phyloP scores from a whole-genome alignment of 495 filamentous ascomycete genomes.

The Tuber melanosporum region DNA sequence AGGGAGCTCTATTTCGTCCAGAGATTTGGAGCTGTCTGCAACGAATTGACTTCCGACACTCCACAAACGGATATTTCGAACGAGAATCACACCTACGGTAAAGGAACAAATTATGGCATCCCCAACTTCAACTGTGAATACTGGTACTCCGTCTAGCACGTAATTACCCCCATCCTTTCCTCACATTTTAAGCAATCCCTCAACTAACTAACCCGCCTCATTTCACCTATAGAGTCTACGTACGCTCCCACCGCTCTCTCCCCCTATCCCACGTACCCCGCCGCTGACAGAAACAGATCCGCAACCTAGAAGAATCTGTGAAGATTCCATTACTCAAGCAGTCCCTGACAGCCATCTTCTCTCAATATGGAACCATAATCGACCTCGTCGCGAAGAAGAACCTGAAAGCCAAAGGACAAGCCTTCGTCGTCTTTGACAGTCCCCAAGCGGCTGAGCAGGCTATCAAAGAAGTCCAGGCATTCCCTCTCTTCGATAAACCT shows the following conservation, averaged over 20 bases:
- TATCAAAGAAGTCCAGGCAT: constrained; percentile 84
- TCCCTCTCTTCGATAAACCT: constrained; percentile 87
- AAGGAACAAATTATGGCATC: constrained; percentile 22
- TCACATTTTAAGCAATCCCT: constrained; percentile 2
- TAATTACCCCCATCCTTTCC: constrained; percentile 39
- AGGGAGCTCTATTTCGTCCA: background rate
- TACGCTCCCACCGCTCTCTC: constrained; percentile 39
- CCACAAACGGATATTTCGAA: background rate
- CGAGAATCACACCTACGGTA: constrained; percentile 3
- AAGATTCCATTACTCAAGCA: constrained; percentile 72
- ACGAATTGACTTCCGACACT: background rate
- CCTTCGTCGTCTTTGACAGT: constrained; percentile 88
- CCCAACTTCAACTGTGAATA: constrained; percentile 21
- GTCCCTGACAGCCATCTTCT: constrained; percentile 71
- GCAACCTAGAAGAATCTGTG: constrained; percentile 88
- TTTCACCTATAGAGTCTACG: constrained; percentile 49
- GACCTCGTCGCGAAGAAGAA: constrained; percentile 91
- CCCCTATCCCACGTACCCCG: constrained; percentile 24
- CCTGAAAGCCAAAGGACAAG: constrained; percentile 88
- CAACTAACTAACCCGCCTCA: constrained; percentile 38
- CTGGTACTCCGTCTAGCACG: constrained; percentile 49
- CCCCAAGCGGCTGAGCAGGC: constrained; percentile 68
- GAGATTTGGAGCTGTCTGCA: background rate
- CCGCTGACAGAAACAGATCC: constrained; percentile 53
- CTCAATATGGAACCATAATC: constrained; percentile 81